phyloP scores from a whole-genome alignment of 306 rosid genomes.

The Corylus heterophylla region DNA sequence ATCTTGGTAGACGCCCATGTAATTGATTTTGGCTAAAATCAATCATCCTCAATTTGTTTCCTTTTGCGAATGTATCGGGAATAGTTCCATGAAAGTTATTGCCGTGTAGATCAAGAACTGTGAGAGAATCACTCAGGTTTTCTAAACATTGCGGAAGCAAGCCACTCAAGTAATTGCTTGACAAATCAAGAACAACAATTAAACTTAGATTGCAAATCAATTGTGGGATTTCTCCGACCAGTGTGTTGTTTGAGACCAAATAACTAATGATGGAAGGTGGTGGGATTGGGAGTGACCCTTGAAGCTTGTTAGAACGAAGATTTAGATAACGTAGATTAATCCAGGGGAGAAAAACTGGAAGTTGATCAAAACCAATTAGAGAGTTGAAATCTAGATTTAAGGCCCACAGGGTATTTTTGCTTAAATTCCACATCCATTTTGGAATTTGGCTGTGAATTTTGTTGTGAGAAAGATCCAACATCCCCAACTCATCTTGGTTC shows the following conservation, averaged over 20 bases:
- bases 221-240: neutral
- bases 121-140: neutral
- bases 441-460: neutral
- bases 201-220: neutral
- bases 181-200: fast-evolving
- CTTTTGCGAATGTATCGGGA: neutral
- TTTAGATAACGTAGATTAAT: fast-evolving
- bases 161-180: neutral
- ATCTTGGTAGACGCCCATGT: too few relatives aligned
- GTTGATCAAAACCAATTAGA: neutral
- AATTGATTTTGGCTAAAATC: too few relatives aligned
- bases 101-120: neutral
- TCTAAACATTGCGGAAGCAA: too few relatives aligned
- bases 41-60: neutral
- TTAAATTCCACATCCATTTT: neutral
- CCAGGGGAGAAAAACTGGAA: neutral
- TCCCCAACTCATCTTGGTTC: too few relatives aligned
- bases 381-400: fast-evolving
- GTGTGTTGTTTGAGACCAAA: neutral
- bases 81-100: neutral
- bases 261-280: neutral
- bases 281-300: neutral
- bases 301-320: neutral
- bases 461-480: too few relatives aligned
- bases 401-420: fast-evolving